A percentile compares a stretch with the other conserved stretches of the same genome.
phyloP scores from a whole-genome alignment of 83 land plant species.

The Thuja plicata region DNA sequence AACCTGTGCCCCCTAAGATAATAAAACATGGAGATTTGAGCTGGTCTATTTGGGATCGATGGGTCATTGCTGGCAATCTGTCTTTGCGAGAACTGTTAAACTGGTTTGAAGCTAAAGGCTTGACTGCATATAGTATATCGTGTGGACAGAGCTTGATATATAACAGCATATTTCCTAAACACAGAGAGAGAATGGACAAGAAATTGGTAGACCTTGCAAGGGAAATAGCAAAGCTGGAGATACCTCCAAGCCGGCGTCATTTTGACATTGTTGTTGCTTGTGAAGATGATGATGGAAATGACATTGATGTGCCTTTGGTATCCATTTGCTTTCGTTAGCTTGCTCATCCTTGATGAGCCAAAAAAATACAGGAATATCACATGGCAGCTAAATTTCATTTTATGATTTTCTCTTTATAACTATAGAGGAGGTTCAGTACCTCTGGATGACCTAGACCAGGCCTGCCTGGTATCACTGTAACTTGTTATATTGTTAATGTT shows the following conservation, averaged over 20 bases:
- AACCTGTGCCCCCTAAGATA: slow-evolving; percentile 91
- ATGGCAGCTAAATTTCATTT: neutral
- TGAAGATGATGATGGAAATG: slow-evolving; percentile 91
- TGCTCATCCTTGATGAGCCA: neutral
- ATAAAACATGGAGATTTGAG: slow-evolving; percentile 70
- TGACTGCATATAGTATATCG: slow-evolving; percentile 83
- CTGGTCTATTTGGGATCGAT: slow-evolving; percentile 96
- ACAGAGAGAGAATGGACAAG: slow-evolving; percentile 77
- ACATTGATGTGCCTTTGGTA: slow-evolving; percentile 78
- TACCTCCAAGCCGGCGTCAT: slow-evolving; percentile 72
- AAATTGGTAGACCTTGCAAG: slow-evolving; percentile 75
- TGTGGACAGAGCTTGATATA: slow-evolving; percentile 81
- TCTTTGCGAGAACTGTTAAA: slow-evolving; percentile 67
- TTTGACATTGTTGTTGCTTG: slow-evolving; percentile 94
- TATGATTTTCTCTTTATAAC: neutral
- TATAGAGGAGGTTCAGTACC: neutral
- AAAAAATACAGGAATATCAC: neutral
- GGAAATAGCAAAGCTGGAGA: slow-evolving; percentile 77
- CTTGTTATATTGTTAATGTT: neutral
- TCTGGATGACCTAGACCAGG: neutral
- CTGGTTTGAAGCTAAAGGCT: slow-evolving; percentile 70
- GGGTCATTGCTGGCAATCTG: slow-evolving; percentile 69
- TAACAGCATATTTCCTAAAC: slow-evolving; percentile 88
- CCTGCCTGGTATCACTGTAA: neutral
- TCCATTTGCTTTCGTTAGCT: slow-evolving; percentile 62